Conservation (phyloP, 169 alveolate species). For the Cryptosporidium muris region DNA sequence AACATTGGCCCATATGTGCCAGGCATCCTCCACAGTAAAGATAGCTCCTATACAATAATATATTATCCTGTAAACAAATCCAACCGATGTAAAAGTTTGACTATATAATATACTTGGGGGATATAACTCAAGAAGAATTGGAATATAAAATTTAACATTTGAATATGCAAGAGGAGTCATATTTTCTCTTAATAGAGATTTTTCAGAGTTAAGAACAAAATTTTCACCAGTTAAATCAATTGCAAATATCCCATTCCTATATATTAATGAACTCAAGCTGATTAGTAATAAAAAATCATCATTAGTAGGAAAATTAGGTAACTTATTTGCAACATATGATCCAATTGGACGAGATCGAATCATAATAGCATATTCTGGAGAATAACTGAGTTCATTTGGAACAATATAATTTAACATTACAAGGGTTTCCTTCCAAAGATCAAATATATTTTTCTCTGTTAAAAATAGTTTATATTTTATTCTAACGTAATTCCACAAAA, state of each 20-base stretch:
- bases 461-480: conserved; percentile 13
- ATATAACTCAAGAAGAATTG: conserved; percentile 18
- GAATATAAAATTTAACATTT: conserved; percentile 41
- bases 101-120: conserved; percentile 30
- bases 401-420: not conserved
- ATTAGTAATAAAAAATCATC: conserved; percentile 33
- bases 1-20: conserved; percentile 50
- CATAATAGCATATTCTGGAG: conserved; percentile 5
- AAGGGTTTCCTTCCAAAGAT: conserved; percentile 20
- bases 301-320: conserved; percentile 3
- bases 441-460: not conserved
- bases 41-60: conserved; percentile 40
- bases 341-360: conserved; percentile 32
- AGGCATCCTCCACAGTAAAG: conserved; percentile 38
- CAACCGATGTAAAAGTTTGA: conserved; percentile 13
- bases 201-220: not conserved
- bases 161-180: conserved; percentile 46
- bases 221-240: conserved; percentile 56
- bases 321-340: not conserved
- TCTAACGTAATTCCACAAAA: conserved; percentile 26
- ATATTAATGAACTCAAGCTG: conserved; percentile 5
- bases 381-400: not conserved
- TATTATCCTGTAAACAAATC: conserved; percentile 52
- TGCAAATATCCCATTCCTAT: conserved; percentile 51
- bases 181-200: not conserved